Conservation (phyloP, 306 rosid species). For the Luffa aegyptiaca region DNA sequence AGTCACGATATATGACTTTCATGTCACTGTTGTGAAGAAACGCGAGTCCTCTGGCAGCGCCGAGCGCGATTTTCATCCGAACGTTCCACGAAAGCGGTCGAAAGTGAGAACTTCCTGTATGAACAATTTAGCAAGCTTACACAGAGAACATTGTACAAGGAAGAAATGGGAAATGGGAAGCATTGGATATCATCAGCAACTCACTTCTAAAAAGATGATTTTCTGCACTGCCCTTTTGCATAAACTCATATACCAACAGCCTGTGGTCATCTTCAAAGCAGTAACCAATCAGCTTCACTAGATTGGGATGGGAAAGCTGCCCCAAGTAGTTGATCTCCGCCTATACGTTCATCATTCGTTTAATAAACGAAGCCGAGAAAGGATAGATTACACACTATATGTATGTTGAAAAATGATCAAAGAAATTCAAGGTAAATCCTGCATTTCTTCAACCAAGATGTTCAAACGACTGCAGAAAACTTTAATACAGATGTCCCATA, state of each 20-base stretch:
- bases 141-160: background rate
- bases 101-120: conserved; percentile 61
- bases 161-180: background rate
- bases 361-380: background rate
- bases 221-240: conserved; percentile 96
- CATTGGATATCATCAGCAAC: conserved; percentile 14
- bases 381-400: background rate
- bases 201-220: conserved; percentile 89
- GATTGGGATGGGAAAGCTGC: conserved; percentile 80
- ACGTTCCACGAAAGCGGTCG: conserved; percentile 76
- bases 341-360: conserved; percentile 22
- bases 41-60: conserved; percentile 84
- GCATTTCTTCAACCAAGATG: background rate
- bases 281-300: conserved; percentile 83
- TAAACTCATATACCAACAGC: conserved; percentile 81
- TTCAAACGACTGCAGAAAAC: background rate
- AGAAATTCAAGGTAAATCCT: background rate
- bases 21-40: conserved; percentile 74
- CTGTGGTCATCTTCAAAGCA: conserved; percentile 92
- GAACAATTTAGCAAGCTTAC: background rate
- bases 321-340: conserved; percentile 96
- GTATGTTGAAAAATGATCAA: background rate
- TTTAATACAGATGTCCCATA: background rate
- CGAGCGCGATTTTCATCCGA: conserved; percentile 69
- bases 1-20: conserved; percentile 89